A percentile compares a stretch with the other conserved stretches of the same genome.
These are phyloP conservation scores for Excoecaria cochinchinensis DNA, from an alignment of 345 rosid species.

Conservation along the genomic window DNA sequence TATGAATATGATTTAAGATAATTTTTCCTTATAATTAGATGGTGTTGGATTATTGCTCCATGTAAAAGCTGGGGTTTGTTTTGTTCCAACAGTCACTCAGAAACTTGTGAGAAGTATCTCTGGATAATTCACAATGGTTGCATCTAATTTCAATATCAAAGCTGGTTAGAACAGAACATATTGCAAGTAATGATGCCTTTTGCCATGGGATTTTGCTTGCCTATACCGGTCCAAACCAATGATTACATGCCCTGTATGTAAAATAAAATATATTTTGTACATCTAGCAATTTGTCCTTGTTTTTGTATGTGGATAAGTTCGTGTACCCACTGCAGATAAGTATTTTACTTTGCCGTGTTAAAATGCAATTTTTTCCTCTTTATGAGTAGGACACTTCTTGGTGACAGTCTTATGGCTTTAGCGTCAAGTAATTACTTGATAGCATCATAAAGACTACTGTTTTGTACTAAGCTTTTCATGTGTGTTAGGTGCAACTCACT, in stretches of 20 bases:
- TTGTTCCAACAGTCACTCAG: neutral
- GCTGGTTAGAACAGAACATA: neutral
- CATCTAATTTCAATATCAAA: neutral
- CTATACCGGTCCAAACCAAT: too few species aligned
- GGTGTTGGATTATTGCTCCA: neutral
- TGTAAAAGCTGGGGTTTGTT: neutral
- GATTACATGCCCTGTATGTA: too few species aligned
- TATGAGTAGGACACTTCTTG: neutral
- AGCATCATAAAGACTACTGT: neutral
- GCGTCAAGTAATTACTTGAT: too few species aligned
- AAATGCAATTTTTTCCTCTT: too few species aligned
- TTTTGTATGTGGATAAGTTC: too few species aligned
- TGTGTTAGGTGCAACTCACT: constrained; percentile 61
- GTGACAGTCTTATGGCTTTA: too few species aligned
- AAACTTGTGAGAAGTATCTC: neutral
- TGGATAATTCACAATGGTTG: neutral
- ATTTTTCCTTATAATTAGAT: neutral
- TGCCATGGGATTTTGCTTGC: neutral
- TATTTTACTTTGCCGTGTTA: too few species aligned
- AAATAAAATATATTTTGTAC: too few species aligned
- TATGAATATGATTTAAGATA: neutral
- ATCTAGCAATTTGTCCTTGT: too few species aligned
- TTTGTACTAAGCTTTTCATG: neutral
- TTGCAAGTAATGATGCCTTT: neutral
- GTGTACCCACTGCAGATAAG: too few species aligned